Conservation (phyloP, 129 eudicot species). For the Flaveria sonorensis region DNA sequence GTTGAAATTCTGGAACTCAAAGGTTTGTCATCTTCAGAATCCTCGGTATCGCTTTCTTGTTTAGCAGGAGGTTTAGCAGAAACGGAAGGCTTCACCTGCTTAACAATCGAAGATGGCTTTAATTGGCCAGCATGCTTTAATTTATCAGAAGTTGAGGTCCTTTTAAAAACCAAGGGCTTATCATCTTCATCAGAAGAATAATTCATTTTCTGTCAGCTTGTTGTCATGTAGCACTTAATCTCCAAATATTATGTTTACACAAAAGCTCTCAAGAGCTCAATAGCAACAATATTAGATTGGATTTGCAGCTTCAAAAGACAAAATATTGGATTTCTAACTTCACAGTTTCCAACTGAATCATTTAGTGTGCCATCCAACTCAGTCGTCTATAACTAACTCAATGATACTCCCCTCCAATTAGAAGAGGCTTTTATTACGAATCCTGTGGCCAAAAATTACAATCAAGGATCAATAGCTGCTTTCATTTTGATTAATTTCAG, state of each 20-base stretch:
- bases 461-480: constrained; percentile 14
- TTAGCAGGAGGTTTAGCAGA: constrained; percentile 32
- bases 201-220: constrained; percentile 35
- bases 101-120: constrained; percentile 21
- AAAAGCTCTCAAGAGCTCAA: background rate
- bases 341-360: constrained; percentile 19
- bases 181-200: constrained; percentile 69
- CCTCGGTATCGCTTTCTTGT: constrained; percentile 50
- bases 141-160: constrained; percentile 45
- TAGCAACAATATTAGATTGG: background rate
- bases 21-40: constrained; percentile 83
- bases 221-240: constrained; percentile 39
- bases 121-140: constrained; percentile 42
- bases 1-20: constrained; percentile 51
- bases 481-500: background rate
- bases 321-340: background rate
- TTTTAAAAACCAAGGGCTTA: constrained; percentile 68
- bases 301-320: constrained; percentile 13
- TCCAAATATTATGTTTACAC: constrained; percentile 2
- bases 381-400: background rate
- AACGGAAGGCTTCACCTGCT: constrained; percentile 25
- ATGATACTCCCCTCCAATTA: background rate
- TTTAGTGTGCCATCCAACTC: constrained; percentile 11
- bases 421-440: background rate
- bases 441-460: constrained; percentile 1